These are phyloP conservation scores for Hyparrhenia diplandra DNA, from an alignment of 176 grass and related monocot species.

Conservation along the genomic window DNA sequence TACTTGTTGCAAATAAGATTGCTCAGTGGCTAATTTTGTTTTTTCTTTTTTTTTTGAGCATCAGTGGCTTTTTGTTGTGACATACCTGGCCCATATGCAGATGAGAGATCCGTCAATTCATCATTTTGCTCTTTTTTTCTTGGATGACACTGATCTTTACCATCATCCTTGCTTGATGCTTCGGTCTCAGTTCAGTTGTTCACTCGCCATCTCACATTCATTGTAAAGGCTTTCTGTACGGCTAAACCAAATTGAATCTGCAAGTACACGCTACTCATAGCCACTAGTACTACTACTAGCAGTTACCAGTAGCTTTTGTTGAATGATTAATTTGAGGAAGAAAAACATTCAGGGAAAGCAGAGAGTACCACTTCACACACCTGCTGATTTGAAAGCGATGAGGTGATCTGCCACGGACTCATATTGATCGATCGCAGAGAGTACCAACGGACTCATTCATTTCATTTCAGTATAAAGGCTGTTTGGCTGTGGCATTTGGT, in stretches of 20 bases:
- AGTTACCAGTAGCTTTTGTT: neutral
- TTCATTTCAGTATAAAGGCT: neutral
- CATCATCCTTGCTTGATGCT: neutral
- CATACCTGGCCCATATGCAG: neutral
- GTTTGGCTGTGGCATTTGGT: too few relatives aligned
- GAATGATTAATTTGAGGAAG: neutral
- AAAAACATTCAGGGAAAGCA: neutral
- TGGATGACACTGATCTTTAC: neutral
- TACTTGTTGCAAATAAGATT: neutral
- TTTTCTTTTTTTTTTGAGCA: too few relatives aligned
- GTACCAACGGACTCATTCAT: neutral
- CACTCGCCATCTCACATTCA: neutral
- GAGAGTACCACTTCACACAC: neutral
- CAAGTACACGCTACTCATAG: neutral
- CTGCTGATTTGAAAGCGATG: conserved; percentile 1
- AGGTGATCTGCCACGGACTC: neutral
- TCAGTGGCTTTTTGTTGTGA: neutral
- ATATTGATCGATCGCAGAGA: neutral
- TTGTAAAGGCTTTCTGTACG: neutral
- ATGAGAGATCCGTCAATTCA: too few relatives aligned
- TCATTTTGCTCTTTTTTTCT: neutral
- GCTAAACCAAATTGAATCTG: neutral
- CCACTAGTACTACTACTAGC: neutral
- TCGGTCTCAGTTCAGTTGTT: neutral
- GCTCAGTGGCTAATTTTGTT: neutral